Conservation (phyloP, 208 protist genomes). For the Acanthamoeba triangularis region DNA sequence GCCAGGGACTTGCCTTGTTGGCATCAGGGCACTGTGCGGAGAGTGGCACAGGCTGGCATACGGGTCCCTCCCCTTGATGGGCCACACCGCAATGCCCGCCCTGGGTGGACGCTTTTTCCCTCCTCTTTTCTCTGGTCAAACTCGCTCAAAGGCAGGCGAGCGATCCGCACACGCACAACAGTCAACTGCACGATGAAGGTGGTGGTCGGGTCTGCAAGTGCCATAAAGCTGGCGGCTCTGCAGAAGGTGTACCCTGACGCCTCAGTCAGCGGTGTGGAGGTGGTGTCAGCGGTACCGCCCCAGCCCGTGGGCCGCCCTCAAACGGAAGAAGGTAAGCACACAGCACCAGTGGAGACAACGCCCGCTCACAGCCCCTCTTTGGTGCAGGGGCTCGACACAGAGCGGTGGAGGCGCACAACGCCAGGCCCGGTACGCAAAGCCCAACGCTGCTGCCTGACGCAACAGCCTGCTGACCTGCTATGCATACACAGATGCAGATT, state of each 20-base stretch:
- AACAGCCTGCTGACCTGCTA: neutral
- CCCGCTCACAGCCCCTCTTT: neutral
- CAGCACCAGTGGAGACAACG: no score
- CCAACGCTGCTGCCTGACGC: neutral
- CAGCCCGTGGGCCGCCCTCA: conserved; percentile 5
- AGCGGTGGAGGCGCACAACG: conserved; percentile 1
- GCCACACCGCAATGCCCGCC: no score
- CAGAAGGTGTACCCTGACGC: neutral
- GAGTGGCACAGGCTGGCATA: no score
- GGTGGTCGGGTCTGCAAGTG: neutral
- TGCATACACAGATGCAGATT: conserved; percentile 2
- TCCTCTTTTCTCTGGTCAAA: no score
- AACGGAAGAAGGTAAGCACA: conserved; percentile 1
- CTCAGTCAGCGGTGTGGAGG: neutral
- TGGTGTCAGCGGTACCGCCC: neutral
- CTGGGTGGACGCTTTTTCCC: no score
- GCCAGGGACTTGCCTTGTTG: no score
- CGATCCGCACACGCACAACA: no score
- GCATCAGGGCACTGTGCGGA: no score
- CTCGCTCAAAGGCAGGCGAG: no score
- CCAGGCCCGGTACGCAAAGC: neutral
- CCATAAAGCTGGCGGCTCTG: neutral
- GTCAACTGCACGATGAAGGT: neutral
- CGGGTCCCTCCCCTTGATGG: no score
- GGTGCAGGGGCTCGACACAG: conserved; percentile 1